Evolutionary conservation across 129 eudicot species (phyloP).

Genomic region (Gnaphalium uliginosum): DNA sequence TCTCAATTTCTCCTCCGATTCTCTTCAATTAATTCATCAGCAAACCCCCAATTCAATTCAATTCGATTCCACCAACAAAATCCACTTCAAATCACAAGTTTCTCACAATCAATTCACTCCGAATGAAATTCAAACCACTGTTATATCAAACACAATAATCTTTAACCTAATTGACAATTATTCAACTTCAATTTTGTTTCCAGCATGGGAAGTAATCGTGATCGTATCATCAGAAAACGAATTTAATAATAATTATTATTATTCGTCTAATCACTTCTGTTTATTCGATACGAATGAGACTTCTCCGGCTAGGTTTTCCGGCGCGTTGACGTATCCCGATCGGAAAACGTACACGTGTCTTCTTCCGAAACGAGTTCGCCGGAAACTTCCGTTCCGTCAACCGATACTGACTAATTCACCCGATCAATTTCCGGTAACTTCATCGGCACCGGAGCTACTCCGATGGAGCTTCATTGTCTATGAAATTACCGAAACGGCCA

Average conservation of each 20-base stretch:
- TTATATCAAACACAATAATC: conserved; percentile 14
- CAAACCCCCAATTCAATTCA: neutral
- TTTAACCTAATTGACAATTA: neutral
- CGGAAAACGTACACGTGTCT: conserved; percentile 52
- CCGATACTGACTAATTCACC: conserved; percentile 43
- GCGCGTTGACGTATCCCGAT: conserved; percentile 38
- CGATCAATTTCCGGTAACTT: neutral
- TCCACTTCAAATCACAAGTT: neutral
- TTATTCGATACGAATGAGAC: conserved; percentile 41
- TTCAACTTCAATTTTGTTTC: conserved; percentile 47
- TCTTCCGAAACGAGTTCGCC: conserved; percentile 55
- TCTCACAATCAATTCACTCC: neutral
- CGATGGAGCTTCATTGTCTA: conserved; percentile 69
- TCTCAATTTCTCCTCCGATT: conserved; percentile 15
- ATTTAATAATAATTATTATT: neutral
- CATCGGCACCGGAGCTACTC: conserved; percentile 45
- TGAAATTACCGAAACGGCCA: conserved; percentile 43
- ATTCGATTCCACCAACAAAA: neutral
- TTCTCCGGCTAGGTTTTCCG: conserved; percentile 52
- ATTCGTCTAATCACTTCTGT: conserved; percentile 35
- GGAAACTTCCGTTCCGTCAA: conserved; percentile 48
- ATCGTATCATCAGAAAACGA: conserved; percentile 39
- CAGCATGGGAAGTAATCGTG: conserved; percentile 71
- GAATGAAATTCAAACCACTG: neutral
- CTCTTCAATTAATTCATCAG: neutral